Evolutionary conservation across 139 green algal species (phyloP).

Genomic region (Chlamydomonas sphaeroides): DNA sequence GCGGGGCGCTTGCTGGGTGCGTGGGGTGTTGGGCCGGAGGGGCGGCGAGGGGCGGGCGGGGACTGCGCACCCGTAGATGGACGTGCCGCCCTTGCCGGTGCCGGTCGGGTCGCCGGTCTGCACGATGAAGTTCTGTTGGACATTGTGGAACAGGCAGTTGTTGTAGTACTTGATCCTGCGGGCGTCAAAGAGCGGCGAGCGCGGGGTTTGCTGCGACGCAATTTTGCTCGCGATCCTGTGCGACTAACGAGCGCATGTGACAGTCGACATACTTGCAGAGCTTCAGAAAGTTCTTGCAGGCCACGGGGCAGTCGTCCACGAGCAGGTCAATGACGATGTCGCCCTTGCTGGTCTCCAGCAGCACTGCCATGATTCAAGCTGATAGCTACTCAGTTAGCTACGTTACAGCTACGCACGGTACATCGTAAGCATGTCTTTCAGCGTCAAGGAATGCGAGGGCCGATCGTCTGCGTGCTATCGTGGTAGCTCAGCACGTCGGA

Average conservation of each 20-base stretch:
- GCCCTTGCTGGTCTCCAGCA: constrained; percentile 95
- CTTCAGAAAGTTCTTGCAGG: constrained; percentile 95
- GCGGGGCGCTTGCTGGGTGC: no score
- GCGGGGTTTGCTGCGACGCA: no score
- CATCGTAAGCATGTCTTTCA: no score
- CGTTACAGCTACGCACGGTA: no score
- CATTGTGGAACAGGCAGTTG: constrained; percentile 91
- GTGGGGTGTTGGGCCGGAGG: no score
- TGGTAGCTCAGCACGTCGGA: no score
- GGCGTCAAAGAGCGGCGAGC: no score
- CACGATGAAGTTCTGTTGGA: constrained; percentile 88
- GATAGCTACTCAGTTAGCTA: no score
- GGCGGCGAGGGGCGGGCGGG: background rate
- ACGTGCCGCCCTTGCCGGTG: constrained; percentile 91
- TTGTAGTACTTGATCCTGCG: constrained; percentile 95
- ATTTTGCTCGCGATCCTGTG: no score
- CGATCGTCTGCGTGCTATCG: no score
- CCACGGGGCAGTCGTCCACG: constrained; percentile 82
- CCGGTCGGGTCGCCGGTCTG: constrained; percentile 91
- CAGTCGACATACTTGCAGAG: constrained; percentile 87
- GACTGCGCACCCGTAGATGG: constrained; percentile 78
- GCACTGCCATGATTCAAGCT: constrained; percentile 82
- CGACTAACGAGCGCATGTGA: no score
- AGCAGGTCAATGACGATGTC: constrained; percentile 96
- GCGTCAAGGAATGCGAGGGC: no score